Evolutionary conservation across 306 rosid species (phyloP).

Genomic region (Gastrolobium bilobum): DNA sequence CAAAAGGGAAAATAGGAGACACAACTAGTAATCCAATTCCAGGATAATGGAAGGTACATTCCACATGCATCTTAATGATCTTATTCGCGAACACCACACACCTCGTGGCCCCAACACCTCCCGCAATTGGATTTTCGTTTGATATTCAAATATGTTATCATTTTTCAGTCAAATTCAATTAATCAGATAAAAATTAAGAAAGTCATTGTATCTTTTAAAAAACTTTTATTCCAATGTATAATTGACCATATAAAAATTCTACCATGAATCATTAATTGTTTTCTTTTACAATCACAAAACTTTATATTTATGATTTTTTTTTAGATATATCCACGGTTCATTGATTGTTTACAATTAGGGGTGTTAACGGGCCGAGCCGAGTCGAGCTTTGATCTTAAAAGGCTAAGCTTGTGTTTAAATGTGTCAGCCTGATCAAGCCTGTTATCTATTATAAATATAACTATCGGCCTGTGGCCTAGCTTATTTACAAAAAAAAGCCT

Average conservation of each 20-base stretch:
- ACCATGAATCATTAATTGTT: not conserved
- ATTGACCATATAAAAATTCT: not conserved
- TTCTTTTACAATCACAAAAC: not conserved
- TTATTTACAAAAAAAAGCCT: no score
- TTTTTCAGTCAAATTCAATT: not conserved
- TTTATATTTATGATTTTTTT: not conserved
- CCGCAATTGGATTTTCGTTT: not conserved
- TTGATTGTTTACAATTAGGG: no score
- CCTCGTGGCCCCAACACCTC: not conserved
- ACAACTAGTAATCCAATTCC: not conserved
- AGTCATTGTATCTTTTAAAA: not conserved
- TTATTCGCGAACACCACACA: not conserved
- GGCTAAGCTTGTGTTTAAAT: no score
- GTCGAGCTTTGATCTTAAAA: no score
- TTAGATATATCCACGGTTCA: no score
- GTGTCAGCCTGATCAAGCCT: no score
- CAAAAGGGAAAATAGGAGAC: not conserved
- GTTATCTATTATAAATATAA: no score
- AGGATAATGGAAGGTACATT: conserved; percentile 30
- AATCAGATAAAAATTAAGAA: not conserved
- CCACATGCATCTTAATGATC: not conserved
- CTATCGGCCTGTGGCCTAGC: no score
- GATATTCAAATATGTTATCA: not conserved
- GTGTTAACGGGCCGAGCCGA: no score
- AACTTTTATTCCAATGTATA: not conserved